phyloP scores from a whole-genome alignment of 2,329 filamentous ascomycete genomes.

The Thelonectria blattea region DNA sequence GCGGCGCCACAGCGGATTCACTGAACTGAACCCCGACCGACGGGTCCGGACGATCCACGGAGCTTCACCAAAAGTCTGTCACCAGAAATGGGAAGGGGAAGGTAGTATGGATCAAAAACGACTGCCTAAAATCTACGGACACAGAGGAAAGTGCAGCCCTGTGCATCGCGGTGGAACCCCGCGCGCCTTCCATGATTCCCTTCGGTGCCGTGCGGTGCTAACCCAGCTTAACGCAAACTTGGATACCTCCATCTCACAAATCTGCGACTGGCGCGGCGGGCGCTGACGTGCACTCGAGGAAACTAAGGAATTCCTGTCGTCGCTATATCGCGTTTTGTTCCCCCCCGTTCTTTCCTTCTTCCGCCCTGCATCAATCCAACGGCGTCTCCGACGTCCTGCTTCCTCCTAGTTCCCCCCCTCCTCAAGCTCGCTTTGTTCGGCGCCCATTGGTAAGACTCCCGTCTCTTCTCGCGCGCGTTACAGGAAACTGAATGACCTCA shows the following conservation, averaged over 20 bases:
- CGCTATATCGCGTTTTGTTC: conserved; percentile 16
- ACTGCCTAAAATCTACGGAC: no score
- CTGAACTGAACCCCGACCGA: conserved; percentile 13
- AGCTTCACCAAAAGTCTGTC: background rate
- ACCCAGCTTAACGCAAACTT: background rate
- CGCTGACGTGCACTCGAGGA: conserved; percentile 14
- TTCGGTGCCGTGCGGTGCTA: conserved; percentile 1
- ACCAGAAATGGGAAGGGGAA: no score
- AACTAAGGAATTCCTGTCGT: conserved; percentile 10
- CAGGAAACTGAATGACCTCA: conserved; percentile 16
- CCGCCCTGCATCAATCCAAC: background rate
- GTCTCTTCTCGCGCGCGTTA: background rate
- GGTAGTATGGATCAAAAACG: no score
- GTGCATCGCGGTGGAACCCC: no score
- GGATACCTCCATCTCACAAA: conserved; percentile 16
- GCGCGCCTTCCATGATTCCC: no score
- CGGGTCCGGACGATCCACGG: conserved; percentile 15
- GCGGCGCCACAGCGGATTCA: conserved; percentile 11
- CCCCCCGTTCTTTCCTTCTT: background rate
- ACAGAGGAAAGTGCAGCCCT: no score
- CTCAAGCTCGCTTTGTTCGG: background rate
- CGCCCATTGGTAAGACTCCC: conserved; percentile 19
- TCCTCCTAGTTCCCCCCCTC: background rate
- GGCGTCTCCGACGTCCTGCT: conserved; percentile 16
- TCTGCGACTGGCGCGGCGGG: conserved; percentile 20